These are phyloP conservation scores for Vitis hybrid DNA, from an alignment of 177 flowering plant species.

Conservation along the genomic window DNA sequence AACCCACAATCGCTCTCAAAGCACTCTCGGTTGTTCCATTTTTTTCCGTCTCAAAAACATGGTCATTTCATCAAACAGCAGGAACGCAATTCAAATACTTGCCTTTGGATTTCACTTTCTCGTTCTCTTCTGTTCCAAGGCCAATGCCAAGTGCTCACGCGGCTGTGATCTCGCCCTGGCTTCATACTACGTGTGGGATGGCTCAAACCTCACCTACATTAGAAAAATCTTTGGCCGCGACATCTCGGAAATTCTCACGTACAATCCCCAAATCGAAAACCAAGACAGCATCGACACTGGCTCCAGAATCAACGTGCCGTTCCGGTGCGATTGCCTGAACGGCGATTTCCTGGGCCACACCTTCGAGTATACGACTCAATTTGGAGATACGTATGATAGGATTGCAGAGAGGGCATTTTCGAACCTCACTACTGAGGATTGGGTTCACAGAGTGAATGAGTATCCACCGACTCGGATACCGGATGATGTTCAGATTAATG, in stretches of 20 bases:
- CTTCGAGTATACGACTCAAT: constrained; percentile 28
- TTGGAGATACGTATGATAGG: constrained; percentile 39
- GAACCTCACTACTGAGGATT: constrained; percentile 48
- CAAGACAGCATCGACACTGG: constrained; percentile 22
- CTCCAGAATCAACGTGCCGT: constrained; percentile 35
- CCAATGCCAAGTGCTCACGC: constrained; percentile 34
- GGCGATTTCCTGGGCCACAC: constrained; percentile 46
- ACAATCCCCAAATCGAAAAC: constrained; percentile 25
- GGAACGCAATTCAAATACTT: neutral
- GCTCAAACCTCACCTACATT: constrained; percentile 37
- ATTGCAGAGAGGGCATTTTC: constrained; percentile 31
- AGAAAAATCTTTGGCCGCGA: constrained; percentile 19
- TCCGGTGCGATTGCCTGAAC: constrained; percentile 52
- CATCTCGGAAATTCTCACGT: constrained; percentile 16
- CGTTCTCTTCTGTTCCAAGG: neutral
- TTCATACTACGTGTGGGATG: constrained; percentile 38
- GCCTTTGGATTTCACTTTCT: neutral
- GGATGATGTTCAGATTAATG: constrained; percentile 30
- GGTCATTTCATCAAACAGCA: neutral
- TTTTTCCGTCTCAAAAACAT: neutral
- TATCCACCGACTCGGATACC: constrained; percentile 29
- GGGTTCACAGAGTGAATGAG: constrained; percentile 34
- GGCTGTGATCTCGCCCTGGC: constrained; percentile 51
- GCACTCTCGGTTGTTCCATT: neutral
- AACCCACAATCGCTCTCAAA: neutral